A percentile compares a stretch with the other conserved stretches of the same genome.
Conservation (phyloP, 495 filamentous ascomycete genomes). For the Cudoniella acicularis region DNA sequence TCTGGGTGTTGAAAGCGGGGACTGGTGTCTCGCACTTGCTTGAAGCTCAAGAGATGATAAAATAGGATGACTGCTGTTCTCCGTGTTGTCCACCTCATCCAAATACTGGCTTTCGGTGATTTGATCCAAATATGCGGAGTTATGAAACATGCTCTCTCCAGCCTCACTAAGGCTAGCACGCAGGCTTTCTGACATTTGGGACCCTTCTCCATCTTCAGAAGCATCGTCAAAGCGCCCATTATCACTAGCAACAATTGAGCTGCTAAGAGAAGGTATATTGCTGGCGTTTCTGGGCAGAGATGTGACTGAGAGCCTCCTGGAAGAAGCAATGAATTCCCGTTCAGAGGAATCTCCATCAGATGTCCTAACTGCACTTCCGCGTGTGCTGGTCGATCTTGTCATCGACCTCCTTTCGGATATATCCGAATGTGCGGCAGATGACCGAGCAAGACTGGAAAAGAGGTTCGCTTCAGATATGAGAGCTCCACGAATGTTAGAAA, state of each 20-base stretch:
- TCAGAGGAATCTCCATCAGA: conserved; percentile 17
- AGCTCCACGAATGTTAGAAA: conserved; percentile 59
- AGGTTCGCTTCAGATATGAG: conserved; percentile 70
- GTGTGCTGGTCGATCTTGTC: conserved; percentile 7
- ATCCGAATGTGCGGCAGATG: conserved; percentile 28
- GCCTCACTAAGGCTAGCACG: conserved; percentile 26
- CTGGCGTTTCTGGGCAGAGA: conserved; percentile 5
- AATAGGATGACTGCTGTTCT: background rate
- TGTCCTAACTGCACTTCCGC: conserved; percentile 1
- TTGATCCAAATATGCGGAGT: conserved; percentile 47
- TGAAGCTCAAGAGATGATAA: background rate
- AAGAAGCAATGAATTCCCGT: conserved; percentile 5
- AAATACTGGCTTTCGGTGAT: conserved; percentile 42
- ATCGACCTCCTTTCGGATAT: conserved; percentile 9
- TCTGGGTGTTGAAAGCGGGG: conserved; percentile 19
- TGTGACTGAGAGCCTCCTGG: conserved; percentile 1
- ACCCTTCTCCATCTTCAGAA: conserved; percentile 31
- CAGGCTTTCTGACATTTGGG: conserved; percentile 34
- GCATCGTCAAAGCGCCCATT: conserved; percentile 30
- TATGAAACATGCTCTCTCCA: conserved; percentile 34
- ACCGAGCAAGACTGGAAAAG: conserved; percentile 62
- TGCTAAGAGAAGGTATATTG: background rate
- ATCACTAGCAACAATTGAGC: conserved; percentile 22
- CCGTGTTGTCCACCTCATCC: conserved; percentile 1
- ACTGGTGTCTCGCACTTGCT: background rate